These are phyloP conservation scores for Apiotrichum brassicae DNA, from an alignment of 1,284 basidiomycete genomes.

Conservation along the genomic window DNA sequence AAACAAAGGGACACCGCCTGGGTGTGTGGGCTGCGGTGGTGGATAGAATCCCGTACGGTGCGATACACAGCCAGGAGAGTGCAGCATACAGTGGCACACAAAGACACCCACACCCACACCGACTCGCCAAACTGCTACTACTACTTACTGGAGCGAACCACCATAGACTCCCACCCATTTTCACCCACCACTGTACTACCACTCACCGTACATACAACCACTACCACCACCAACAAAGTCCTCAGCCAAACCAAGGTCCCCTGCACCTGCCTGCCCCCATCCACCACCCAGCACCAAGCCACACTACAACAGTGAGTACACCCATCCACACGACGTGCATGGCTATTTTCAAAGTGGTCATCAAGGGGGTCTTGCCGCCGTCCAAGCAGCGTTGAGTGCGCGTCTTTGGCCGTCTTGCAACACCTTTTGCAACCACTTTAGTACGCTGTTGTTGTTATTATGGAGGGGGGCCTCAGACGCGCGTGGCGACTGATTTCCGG, in stretches of 20 bases:
- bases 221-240: background rate
- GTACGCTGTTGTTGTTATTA: background rate
- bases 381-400: background rate
- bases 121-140: too few species aligned
- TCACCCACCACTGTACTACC: background rate
- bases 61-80: too few species aligned
- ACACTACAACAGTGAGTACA: conserved; percentile 1
- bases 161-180: background rate
- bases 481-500: conserved; percentile 3
- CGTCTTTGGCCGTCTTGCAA: background rate
- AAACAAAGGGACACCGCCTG: too few species aligned
- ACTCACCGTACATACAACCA: background rate
- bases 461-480: background rate
- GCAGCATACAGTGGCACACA: background rate
- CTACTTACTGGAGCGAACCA: too few species aligned
- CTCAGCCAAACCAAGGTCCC: background rate
- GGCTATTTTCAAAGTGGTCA: background rate
- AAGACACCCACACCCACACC: too few species aligned
- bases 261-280: background rate
- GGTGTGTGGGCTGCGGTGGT: too few species aligned
- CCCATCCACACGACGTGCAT: background rate
- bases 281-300: background rate
- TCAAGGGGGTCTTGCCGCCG: background rate
- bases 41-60: too few species aligned
- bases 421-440: background rate